Base-by-base conservation (phyloP, 2,329 filamentous ascomycete genomes). In the Phoma sp. region DNA sequence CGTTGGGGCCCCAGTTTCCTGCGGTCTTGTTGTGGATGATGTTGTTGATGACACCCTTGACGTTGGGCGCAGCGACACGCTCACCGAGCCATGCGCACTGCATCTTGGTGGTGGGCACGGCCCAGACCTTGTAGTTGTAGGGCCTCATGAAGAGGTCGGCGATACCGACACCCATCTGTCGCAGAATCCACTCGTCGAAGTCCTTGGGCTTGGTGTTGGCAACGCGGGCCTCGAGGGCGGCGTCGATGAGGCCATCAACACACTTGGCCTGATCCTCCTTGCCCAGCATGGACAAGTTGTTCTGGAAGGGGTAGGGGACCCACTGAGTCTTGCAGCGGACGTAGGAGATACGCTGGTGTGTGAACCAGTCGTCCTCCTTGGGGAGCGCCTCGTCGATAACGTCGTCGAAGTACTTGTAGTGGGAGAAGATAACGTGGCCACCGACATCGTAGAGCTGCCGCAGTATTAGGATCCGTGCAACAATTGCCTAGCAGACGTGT, bases 321-420 rank as follows among this genome's bases (percentile, higher is more conserved):
- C 95, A 99, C 73, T 91, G 84, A 65, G 85, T 84, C 87, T 96
- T 93, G 89, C 92, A 97, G 75, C 95, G 93, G 68, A 99, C 93
- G 77, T 99, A 99, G 61, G 95, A 99, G 80, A 99, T 95, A 75
- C 95, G 93, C 84, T 99, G 89, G 83, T 99, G 95, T 64, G 87
- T 91, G 81, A 89, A 98, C 95, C 95, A 99, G 82, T 99, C 95
- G 56, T 91, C 89, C 55, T 92, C 86, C 73, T 91, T 91, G 70
- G 95, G 95, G 37, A 99, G 88, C 47, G 95, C 95, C 84, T 99
- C 95, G 77, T 98, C 86, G 75, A 99, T 89, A 82, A 91, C 96
- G 83, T 99, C 95, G 81, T 99, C 95, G 77, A 99, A 99, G 87
- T 99, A 99, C 83, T 97, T 97, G 89, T 99, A 99, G 86, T 97